Percentiles rank a stretch among this genome's conserved stretches.
Evolutionary conservation across 495 filamentous ascomycete genomes (phyloP).

Genomic region (Delitschia confertaspora): DNA sequence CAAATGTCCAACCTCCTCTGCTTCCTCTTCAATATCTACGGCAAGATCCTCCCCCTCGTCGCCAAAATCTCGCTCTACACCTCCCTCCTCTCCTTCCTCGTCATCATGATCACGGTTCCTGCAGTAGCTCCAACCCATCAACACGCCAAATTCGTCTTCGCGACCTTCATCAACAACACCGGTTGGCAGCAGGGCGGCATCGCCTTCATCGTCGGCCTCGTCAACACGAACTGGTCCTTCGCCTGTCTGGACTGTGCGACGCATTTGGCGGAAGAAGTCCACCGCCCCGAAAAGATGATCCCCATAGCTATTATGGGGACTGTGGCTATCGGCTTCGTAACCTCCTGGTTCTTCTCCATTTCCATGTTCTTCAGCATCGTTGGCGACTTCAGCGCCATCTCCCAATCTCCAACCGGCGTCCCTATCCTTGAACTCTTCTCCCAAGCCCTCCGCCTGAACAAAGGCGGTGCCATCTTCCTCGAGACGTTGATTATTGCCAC

Average conservation of each 20-base stretch:
- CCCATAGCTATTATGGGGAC: constrained; percentile 52
- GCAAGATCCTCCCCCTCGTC: constrained; percentile 43
- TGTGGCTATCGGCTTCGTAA: constrained; percentile 51
- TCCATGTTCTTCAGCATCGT: constrained; percentile 52
- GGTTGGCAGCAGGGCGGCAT: constrained; percentile 52
- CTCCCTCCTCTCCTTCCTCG: constrained; percentile 46
- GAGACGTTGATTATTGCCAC: constrained; percentile 48
- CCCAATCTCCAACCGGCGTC: constrained; percentile 44
- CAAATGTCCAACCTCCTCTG: constrained; percentile 46
- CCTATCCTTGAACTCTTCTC: constrained; percentile 53
- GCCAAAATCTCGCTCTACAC: constrained; percentile 44
- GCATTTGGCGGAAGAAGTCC: constrained; percentile 57
- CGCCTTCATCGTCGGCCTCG: constrained; percentile 57
- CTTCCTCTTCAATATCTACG: constrained; percentile 54
- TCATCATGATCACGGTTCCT: constrained; percentile 49
- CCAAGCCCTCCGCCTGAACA: constrained; percentile 41
- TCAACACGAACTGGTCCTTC: constrained; percentile 55
- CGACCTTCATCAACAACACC: constrained; percentile 52
- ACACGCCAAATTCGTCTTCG: constrained; percentile 51
- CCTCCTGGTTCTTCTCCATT: constrained; percentile 48
- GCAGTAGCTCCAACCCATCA: constrained; percentile 48
- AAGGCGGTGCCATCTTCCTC: constrained; percentile 47
- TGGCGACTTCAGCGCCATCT: constrained; percentile 41
- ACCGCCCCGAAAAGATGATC: constrained; percentile 40
- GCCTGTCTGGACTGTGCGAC: constrained; percentile 52